Evolutionary conservation across 2,329 filamentous ascomycete species (phyloP).

Genomic region (Fusarium praegraminearum): DNA sequence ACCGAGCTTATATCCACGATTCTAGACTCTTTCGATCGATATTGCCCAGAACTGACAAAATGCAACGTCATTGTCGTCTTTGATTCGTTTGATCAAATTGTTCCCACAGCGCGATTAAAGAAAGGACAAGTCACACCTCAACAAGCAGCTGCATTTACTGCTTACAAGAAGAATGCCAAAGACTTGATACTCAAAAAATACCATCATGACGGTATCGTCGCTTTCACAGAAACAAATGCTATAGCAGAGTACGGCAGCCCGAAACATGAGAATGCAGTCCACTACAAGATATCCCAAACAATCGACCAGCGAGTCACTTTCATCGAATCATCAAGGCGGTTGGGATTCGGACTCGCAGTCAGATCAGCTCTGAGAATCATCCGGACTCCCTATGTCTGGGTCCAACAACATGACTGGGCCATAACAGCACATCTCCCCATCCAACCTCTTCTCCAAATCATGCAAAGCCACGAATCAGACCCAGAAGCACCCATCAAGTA

Average conservation of each 20-base stretch:
- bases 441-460: slow-evolving; percentile 58
- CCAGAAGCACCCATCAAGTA: slow-evolving; percentile 60
- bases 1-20: slow-evolving; percentile 64
- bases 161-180: slow-evolving; percentile 63
- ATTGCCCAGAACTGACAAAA: slow-evolving; percentile 56
- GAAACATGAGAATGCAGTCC: slow-evolving; percentile 52
- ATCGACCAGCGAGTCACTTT: slow-evolving; percentile 58
- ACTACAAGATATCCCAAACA: slow-evolving; percentile 53
- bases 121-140: slow-evolving; percentile 64
- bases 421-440: slow-evolving; percentile 61
- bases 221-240: slow-evolving; percentile 37
- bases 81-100: slow-evolving; percentile 64
- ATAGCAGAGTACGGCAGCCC: slow-evolving; percentile 62
- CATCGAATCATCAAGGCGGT: slow-evolving; percentile 60
- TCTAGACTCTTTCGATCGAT: slow-evolving; percentile 57
- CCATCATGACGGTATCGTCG: not conserved
- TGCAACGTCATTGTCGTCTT: slow-evolving; percentile 65
- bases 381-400: slow-evolving; percentile 65
- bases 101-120: slow-evolving; percentile 60
- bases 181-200: slow-evolving; percentile 49
- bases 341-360: slow-evolving; percentile 67
- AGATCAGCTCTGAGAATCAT: slow-evolving; percentile 62
- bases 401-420: slow-evolving; percentile 70
- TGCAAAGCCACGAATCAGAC: slow-evolving; percentile 54
- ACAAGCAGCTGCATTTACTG: slow-evolving; percentile 56